Evolutionary conservation across 352 stramenopile species (phyloP).

Genomic region (Phytophthora nicotianae): DNA sequence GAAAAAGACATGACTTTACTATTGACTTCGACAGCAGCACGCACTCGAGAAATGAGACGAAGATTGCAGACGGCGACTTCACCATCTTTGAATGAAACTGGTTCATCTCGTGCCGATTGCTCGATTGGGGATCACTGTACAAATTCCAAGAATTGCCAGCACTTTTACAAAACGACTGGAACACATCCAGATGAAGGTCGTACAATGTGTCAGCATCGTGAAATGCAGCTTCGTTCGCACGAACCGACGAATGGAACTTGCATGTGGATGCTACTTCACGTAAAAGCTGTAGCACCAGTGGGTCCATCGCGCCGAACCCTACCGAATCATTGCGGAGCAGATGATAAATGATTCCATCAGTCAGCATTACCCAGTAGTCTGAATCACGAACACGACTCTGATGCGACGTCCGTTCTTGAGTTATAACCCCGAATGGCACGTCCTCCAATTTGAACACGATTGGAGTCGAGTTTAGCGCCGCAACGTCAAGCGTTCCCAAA

Average conservation of each 20-base stretch:
- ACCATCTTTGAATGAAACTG: conserved; percentile 63
- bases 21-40: conserved; percentile 18
- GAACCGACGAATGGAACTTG: conserved; percentile 44
- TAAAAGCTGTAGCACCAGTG: conserved; percentile 52
- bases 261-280: conserved; percentile 40
- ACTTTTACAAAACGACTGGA: conserved; percentile 64
- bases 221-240: conserved; percentile 20
- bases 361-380: conserved; percentile 75
- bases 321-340: conserved; percentile 47
- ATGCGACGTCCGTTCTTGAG: not conserved
- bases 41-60: conserved; percentile 71
- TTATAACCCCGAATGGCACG: conserved; percentile 30
- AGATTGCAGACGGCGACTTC: conserved; percentile 62
- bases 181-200: conserved; percentile 70
- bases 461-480: conserved; percentile 21
- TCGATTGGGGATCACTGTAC: conserved; percentile 23
- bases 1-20: not conserved
- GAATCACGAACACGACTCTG: conserved; percentile 22
- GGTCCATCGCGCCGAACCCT: conserved; percentile 59
- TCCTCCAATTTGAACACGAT: conserved; percentile 28
- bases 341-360: conserved; percentile 68
- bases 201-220: conserved; percentile 44
- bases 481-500: conserved; percentile 67
- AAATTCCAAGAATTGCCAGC: conserved; percentile 46
- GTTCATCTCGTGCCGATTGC: conserved; percentile 29